Evolutionary conservation across 1,284 basidiomycete species (phyloP), one percentile per base, ranked within the genome.

Genomic region (Boletellus deceptivus): DNA sequence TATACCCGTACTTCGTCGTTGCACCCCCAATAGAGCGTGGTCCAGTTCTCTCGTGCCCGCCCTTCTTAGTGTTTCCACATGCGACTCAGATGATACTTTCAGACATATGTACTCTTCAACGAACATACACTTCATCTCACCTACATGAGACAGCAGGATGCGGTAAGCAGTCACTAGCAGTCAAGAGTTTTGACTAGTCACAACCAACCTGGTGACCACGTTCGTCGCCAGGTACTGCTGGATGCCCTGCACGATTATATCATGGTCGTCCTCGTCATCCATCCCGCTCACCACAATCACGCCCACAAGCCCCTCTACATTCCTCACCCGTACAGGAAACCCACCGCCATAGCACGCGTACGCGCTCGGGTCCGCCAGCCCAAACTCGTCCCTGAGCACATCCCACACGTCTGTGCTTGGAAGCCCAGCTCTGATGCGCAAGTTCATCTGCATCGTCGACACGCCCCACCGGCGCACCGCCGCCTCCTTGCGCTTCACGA

Each of bases 221-320:
- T n/a, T n/a, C n/a, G n/a, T n/a, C n/a, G n/a, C n/a, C n/a, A n/a
- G n/a, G n/a, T n/a, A n/a, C n/a, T n/a, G n/a, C n/a, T n/a, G n/a
- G n/a, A n/a, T n/a, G n/a, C 61, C 58, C 38, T 71, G 65, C 22
- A 70, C 66, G 18, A 72, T 64, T 6, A 69, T 67, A 13, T 50
- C 53, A 35, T 72, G 71, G 29, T 72, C 65, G 51, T 70, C 67
- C 48, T 67, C 61, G 58, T 62, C 57, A 45, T 55, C 53, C 49
- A 70, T 48, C 27, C 69, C 70, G 43, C 69, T 68, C 1, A 72
- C 70, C 8, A 68, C 67, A 10, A 72, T 68, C 16, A 68, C 70
- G 1, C 69, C 69, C 18, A 72, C 63, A 9, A 68, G 20, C 3
- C 69, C 68, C 42, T 71, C 71, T 20, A 72, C 65, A 11, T 57